Conservation (phyloP, 257 asterid genomes). For the Thymus mandschuricus region DNA sequence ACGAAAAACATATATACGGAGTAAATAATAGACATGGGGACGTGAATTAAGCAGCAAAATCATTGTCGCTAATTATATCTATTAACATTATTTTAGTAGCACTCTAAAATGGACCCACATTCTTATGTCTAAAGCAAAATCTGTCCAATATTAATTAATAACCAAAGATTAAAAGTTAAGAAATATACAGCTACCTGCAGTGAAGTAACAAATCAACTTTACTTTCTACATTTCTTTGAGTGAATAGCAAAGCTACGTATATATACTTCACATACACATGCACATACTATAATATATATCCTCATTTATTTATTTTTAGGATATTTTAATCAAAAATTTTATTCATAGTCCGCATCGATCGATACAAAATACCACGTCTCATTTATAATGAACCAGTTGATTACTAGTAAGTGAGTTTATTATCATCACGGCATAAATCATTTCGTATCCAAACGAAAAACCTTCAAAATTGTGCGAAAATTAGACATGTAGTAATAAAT, state of each 20-base stretch:
- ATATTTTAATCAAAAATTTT: no score
- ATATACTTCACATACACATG: background rate
- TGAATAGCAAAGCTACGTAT: constrained; percentile 27
- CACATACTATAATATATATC: background rate
- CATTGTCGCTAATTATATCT: constrained; percentile 42
- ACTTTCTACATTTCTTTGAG: constrained; percentile 31
- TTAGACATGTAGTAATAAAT: no score
- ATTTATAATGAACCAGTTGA: no score
- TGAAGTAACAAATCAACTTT: constrained; percentile 33
- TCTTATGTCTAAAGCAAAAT: constrained; percentile 51
- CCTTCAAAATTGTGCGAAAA: no score
- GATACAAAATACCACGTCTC: no score
- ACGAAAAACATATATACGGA: background rate
- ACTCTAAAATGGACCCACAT: constrained; percentile 59
- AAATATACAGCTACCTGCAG: constrained; percentile 30
- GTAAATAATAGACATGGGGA: background rate
- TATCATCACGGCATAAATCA: no score
- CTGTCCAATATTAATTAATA: constrained; percentile 27
- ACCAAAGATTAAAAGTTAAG: constrained; percentile 41
- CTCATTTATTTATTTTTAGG: no score
- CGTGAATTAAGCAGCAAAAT: constrained; percentile 26
- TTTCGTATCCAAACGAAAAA: no score
- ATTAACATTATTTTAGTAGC: constrained; percentile 35
- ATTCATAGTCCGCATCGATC: background rate
- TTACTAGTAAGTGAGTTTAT: no score